Evolutionary conservation across 306 rosid species (phyloP).

Genomic region (Carpinus viminea): DNA sequence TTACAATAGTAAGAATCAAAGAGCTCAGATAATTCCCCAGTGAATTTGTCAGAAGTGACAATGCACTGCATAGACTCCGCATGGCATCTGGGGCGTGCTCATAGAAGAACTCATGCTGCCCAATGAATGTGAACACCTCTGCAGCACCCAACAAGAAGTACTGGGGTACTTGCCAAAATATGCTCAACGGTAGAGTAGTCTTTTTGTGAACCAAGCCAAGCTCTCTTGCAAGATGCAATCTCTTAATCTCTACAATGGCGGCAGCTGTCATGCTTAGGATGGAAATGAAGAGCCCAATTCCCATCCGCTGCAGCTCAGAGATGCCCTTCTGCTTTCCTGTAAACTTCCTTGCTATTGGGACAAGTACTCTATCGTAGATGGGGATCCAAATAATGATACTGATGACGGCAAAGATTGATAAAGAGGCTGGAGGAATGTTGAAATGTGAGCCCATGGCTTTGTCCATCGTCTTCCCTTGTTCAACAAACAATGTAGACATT

Average conservation of each 20-base stretch:
- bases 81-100: conserved; percentile 34
- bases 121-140: conserved; percentile 31
- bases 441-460: conserved; percentile 17
- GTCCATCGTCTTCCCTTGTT: conserved; percentile 45
- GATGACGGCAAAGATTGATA: conserved; percentile 15
- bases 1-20: conserved; percentile 24
- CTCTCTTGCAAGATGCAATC: conserved; percentile 30
- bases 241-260: conserved; percentile 29
- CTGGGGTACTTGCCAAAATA: conserved; percentile 39
- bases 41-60: conserved; percentile 29
- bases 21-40: conserved; percentile 37
- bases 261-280: conserved; percentile 31
- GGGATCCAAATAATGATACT: conserved; percentile 31
- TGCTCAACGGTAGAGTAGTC: conserved; percentile 27
- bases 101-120: conserved; percentile 35
- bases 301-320: conserved; percentile 36
- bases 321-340: conserved; percentile 32
- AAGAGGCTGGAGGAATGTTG: conserved; percentile 38
- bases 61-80: conserved; percentile 38
- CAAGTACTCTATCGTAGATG: conserved; percentile 28
- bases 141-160: conserved; percentile 32
- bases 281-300: conserved; percentile 31
- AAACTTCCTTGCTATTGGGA: conserved; percentile 26
- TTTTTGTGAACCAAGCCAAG: conserved; percentile 14
- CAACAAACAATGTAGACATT: conserved; percentile 41